Evolutionary conservation across 768 basidiomycete species (phyloP), one percentile per base, ranked within the genome.

Genomic region (Hysterangium stoloniferum): DNA sequence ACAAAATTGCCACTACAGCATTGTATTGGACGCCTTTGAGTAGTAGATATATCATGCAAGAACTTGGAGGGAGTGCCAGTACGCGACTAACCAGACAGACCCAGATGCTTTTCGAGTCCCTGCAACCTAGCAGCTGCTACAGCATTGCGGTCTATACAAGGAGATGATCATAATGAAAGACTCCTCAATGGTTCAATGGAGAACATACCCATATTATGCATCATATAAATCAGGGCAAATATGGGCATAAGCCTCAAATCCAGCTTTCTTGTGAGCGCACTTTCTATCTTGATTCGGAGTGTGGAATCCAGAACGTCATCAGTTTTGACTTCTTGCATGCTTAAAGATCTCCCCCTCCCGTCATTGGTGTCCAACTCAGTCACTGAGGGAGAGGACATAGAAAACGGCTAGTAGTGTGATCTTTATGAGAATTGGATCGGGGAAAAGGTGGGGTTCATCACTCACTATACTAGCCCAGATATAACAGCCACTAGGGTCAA

Each of bases 151-250:
- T 56, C 45, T 38, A 56, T 49, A 38, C 12, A 15, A 9, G 15
- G 11, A 49, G 24, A 40, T 5, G 6, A 6, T 6, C 20, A 22
- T 7, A 44, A 13, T 27, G 42, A 44, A 22, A 40, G 8, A 40
- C 8, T 40, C 9, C 33, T 9, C 33, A n/a, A 34, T n/a, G n/a
- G n/a, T n/a, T n/a, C 33, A 34, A 9, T 9, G n/a, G 33, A 12
- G 38, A 9, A 20, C 9, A 20, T 40, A 35, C 42, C 80, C 52
- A 84, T 80, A 56, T 79, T 80, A 56, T 83, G 83, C 77, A 82
- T 75, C 53, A 84, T 72, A 56, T 66, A 80, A 29, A 83, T 79
- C 46, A 80, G 45, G n/a, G 80, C 66, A 32, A 84, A 72, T 0
- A 76, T 76, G 0, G 78, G 78, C 42, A 85, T 58, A 4, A 84